Percentiles rank a stretch among this genome's conserved stretches.
These are phyloP conservation scores for Talaromyces sp. DNA, from an alignment of 2,329 filamentous ascomycete genomes.

Conservation along the genomic window DNA sequence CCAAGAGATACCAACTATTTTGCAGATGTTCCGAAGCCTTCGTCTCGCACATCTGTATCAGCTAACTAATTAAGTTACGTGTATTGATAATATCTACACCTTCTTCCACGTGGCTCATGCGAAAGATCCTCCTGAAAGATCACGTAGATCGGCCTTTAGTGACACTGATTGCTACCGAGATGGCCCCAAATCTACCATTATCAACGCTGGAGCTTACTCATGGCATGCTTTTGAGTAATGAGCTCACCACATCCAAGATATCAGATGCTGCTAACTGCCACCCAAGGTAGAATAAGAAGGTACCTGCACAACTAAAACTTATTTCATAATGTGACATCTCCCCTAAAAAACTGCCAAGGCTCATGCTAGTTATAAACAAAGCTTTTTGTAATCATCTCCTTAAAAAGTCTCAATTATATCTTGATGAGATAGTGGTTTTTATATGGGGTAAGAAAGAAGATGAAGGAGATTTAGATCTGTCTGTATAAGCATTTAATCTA, in stretches of 20 bases:
- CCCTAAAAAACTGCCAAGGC: slow-evolving; percentile 19
- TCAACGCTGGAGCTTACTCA: slow-evolving; percentile 10
- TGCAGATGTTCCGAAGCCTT: not conserved
- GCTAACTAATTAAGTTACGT: no score
- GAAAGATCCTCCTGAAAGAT: no score
- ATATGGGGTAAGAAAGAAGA: slow-evolving; percentile 15
- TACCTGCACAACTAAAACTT: slow-evolving; percentile 14
- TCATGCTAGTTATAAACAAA: slow-evolving; percentile 29
- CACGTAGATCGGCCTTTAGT: not conserved
- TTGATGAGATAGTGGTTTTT: slow-evolving; percentile 31
- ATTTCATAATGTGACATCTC: slow-evolving; percentile 18
- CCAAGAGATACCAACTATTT: slow-evolving; percentile 3
- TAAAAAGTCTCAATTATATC: slow-evolving; percentile 30
- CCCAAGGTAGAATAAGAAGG: slow-evolving; percentile 12
- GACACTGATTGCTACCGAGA: not conserved
- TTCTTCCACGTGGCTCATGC: no score
- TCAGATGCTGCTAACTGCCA: slow-evolving; percentile 16
- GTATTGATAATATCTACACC: no score
- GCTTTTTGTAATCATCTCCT: slow-evolving; percentile 29
- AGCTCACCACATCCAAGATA: slow-evolving; percentile 15
- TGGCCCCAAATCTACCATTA: not conserved
- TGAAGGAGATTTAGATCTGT: no score
- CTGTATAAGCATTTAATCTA: no score
- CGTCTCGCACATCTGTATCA: no score
- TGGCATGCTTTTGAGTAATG: slow-evolving; percentile 9